Base-by-base conservation (phyloP, 352 stramenopile species). In the Phytopythium chamaehyphon region DNA sequence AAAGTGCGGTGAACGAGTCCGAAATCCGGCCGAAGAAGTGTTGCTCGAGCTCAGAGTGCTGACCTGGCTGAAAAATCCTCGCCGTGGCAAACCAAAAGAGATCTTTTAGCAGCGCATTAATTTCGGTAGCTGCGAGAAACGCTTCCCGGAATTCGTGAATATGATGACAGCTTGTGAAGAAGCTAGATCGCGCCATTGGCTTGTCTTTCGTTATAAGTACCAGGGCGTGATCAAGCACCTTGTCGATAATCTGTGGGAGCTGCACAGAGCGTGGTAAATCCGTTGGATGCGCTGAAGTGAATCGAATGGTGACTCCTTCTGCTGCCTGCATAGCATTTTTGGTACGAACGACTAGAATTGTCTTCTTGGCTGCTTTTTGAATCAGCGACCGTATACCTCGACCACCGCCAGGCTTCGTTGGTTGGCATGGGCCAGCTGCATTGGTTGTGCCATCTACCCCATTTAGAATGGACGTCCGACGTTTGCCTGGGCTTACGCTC, bases 31-130 rank as follows among this genome's bases (percentile, higher is more conserved):
- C 53, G 50, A 85, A 84, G 35, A 86, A 81, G 3, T 47, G 55
- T 10, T 66, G 42, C 46, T 87, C 73, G 5, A 80, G 40, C 2
- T 69, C 42, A 2, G 55, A 40, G 19, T 87, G 74, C 28, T 64
- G 59, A 22, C 62, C 64, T 7, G 57, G 47, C 55, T 88, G 79
- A 56, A 90, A 90, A 21, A 65, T 77, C 39, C 76, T 62, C 0
- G 76, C 69, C 2, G 71, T 85, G 12, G 86, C 36, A 48, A 83
- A 84, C 79, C 79, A 90, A 47, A 90, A 90, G 61, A 88, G 76
- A 43, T 90, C 76, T 54, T 87, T 85, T 16, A 88, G 51, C 19
- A 90, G 39, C 31, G 63, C 57, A 5, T 90, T 65, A 23, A 86
- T 59, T 49, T 90, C 76, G 6, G 40, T 18, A 1, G 65, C 46